Evolutionary conservation across 2,329 filamentous ascomycete species (phyloP), one percentile per base, ranked within the genome.

Genomic region (Periconia sp.): DNA sequence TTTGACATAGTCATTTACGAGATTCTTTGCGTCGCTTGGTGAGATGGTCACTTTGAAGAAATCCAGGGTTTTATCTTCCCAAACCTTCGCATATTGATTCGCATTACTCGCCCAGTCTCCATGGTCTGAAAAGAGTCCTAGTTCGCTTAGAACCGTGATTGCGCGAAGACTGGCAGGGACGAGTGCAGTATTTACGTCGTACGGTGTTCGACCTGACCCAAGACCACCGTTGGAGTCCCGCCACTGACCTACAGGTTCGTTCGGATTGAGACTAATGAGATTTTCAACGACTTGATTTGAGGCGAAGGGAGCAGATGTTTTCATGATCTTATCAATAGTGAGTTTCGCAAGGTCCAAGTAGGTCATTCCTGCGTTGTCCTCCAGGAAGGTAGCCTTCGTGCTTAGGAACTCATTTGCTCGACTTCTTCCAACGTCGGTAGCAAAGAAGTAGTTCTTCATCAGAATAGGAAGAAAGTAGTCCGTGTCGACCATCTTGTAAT

Each of bases 131-230:
- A 80, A 85, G 50, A 84, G 74, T 1, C 76, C 78, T 0, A 72
- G 66, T 1, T 63, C 62, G 2, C 80, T 70, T 2, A 86, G 67
- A 0, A 72, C 70, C 2, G 78, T 75, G 25, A 87, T 84, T 2
- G 82, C 76, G 9, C 79, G 74, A 0, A 87, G 72, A 2, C 80
- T 82, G 2, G 84, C 83, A 0, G 84, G 84, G 0, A 79, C 80
- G 0, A 87, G 70, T 1, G 81, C 83, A 0, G 80, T 80, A 54
- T 86, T 87, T 17, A 86, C 83, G 48, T 86, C 78, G 56, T 83
- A 86, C 0, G 84, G 83, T n/a, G 85, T 81, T 0, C 79, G 74
- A 2, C 81, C 83, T 23, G 81, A 81, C 1, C 80, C 84, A 11
- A 86, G 71, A 11, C 84, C 83, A 36, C 78, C 79, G 1, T 69